A percentile compares a stretch with the other conserved stretches of the same genome.
Conservation (phyloP, 495 filamentous ascomycete genomes). For the Cercophora newfieldiana region DNA sequence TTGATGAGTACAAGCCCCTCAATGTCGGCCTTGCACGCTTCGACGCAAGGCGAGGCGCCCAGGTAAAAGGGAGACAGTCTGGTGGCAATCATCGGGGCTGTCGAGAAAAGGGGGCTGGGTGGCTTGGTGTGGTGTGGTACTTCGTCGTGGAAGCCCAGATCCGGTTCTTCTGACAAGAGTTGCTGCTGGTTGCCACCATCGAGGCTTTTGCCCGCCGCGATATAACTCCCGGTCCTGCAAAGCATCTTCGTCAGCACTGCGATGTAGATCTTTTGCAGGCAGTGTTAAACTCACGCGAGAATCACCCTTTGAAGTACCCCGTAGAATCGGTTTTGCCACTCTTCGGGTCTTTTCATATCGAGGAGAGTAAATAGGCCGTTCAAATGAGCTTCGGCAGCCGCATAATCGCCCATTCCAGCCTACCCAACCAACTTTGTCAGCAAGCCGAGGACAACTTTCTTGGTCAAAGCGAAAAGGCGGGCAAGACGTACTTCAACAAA, state of each 20-base stretch:
- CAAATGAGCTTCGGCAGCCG: conserved; percentile 26
- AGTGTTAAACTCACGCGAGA: conserved; percentile 22
- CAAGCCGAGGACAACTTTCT: neutral
- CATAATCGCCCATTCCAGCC: conserved; percentile 26
- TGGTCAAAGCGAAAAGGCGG: no score
- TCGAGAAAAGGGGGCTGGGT: conserved; percentile 18
- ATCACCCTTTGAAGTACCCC: conserved; percentile 25
- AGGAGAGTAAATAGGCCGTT: conserved; percentile 28
- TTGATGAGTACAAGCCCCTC: conserved; percentile 25
- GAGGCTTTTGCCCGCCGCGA: conserved; percentile 19
- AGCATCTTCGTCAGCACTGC: neutral
- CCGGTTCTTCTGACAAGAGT: neutral
- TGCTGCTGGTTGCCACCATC: neutral
- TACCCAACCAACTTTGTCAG: neutral
- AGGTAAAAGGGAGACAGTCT: conserved; percentile 27
- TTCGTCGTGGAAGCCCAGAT: conserved; percentile 3
- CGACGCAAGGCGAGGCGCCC: conserved; percentile 17
- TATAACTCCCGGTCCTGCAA: conserved; percentile 25
- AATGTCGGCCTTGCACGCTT: conserved; percentile 29
- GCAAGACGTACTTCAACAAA: conserved; percentile 25
- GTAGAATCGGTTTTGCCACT: conserved; percentile 24
- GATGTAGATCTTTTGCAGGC: neutral
- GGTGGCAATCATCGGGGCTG: conserved; percentile 21
- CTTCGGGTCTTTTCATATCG: conserved; percentile 19
- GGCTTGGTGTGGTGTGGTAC: conserved; percentile 9